A percentile compares a stretch with the other conserved stretches of the same genome.
Evolutionary conservation across 1,139 yeast genomes (phyloP).

Genomic region (Yamadazyma diddensiae): DNA sequence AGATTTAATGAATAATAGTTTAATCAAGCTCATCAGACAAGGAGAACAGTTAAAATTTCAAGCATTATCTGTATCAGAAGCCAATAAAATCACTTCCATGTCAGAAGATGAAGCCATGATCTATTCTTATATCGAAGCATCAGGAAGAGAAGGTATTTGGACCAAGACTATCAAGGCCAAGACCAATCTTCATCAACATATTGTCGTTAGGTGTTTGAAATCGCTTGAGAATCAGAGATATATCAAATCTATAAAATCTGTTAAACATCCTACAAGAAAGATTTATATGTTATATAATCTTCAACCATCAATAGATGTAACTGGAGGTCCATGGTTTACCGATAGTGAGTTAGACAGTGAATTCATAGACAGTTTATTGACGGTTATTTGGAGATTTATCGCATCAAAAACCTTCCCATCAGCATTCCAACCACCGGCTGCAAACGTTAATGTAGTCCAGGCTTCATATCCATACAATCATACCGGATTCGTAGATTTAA

Average conservation of each 20-base stretch:
- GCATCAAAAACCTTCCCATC: slow-evolving; percentile 75
- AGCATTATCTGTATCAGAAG: slow-evolving; percentile 65
- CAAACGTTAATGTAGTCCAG: slow-evolving; percentile 25
- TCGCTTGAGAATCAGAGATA: slow-evolving; percentile 77
- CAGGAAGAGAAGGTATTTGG: slow-evolving; percentile 97
- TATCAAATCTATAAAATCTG: slow-evolving; percentile 88
- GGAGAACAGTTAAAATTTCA: slow-evolving; percentile 71
- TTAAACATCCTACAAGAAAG: slow-evolving; percentile 93
- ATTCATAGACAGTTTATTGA: slow-evolving; percentile 78
- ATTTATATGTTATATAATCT: slow-evolving; percentile 91
- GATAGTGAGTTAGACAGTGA: slow-evolving; percentile 94
- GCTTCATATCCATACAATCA: slow-evolving; percentile 52
- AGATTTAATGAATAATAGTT: slow-evolving; percentile 59
- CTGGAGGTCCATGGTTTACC: slow-evolving; percentile 99
- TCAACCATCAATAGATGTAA: slow-evolving; percentile 92
- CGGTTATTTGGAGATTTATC: slow-evolving; percentile 85
- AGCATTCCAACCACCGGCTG: slow-evolving; percentile 47
- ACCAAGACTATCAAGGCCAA: slow-evolving; percentile 88
- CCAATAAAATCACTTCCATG: slow-evolving; percentile 72
- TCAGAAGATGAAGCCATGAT: slow-evolving; percentile 86
- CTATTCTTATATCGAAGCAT: slow-evolving; percentile 85
- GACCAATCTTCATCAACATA: slow-evolving; percentile 90
- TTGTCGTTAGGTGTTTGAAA: slow-evolving; percentile 82
- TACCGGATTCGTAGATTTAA: slow-evolving; percentile 65
- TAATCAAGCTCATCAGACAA: slow-evolving; percentile 64